Conservation (phyloP, 163 green algal species). For the Smithsoniella earleae region DNA sequence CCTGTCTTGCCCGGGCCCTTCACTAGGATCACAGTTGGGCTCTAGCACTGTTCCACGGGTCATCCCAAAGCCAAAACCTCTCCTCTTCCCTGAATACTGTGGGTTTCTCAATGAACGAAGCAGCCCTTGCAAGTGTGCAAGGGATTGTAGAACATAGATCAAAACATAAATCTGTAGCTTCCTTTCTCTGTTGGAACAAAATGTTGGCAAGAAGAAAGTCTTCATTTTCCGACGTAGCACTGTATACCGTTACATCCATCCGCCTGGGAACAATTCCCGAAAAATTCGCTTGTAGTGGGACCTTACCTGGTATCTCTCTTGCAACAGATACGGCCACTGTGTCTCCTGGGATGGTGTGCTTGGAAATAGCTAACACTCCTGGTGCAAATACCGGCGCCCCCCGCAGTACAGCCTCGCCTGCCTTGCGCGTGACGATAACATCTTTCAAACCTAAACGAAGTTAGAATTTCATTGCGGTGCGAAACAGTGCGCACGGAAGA, state of each 20-base stretch:
- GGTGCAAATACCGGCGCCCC: slow-evolving; percentile 63
- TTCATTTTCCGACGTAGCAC: neutral
- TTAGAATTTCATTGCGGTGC: neutral
- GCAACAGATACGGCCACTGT: slow-evolving; percentile 36
- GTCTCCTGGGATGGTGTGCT: slow-evolving; percentile 34
- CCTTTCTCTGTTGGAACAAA: neutral
- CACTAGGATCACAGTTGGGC: slow-evolving; percentile 18
- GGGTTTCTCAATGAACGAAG: too few species aligned
- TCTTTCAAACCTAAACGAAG: slow-evolving; percentile 44
- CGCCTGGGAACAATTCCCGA: too few species aligned
- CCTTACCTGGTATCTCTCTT: slow-evolving; percentile 3
- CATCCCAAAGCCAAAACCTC: slow-evolving; percentile 26
- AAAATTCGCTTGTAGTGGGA: neutral
- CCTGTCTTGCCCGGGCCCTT: neutral
- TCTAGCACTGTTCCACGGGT: slow-evolving; percentile 42
- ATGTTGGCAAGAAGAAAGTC: neutral
- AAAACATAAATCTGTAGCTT: neutral
- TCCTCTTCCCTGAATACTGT: slow-evolving; percentile 14
- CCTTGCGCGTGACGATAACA: slow-evolving; percentile 64
- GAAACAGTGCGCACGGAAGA: neutral
- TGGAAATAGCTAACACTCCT: slow-evolving; percentile 52
- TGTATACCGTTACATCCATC: neutral
- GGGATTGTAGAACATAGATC: too few species aligned
- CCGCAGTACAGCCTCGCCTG: slow-evolving; percentile 63
- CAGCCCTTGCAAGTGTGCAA: too few species aligned